Percentiles rank a stretch among this genome's conserved stretches.
Conservation (phyloP, 2,329 filamentous ascomycete genomes). For the Hypoxylon sp. region DNA sequence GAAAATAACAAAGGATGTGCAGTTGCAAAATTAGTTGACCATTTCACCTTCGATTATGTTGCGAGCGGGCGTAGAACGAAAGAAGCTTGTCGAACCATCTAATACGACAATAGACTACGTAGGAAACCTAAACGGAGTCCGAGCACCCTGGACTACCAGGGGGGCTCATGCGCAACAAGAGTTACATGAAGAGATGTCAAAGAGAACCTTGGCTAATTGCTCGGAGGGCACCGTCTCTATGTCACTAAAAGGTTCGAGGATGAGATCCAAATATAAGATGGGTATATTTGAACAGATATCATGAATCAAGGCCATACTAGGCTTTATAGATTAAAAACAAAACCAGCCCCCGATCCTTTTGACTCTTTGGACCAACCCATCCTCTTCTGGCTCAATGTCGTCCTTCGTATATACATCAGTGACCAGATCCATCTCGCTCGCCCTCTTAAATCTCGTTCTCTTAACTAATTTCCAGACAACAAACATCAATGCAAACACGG, state of each 20-base stretch:
- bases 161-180: background rate
- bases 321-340: conserved; percentile 36
- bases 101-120: background rate
- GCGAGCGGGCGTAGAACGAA: background rate
- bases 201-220: background rate
- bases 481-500: conserved; percentile 70
- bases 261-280: conserved; percentile 1
- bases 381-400: conserved; percentile 51
- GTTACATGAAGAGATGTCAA: background rate
- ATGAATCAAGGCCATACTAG: background rate
- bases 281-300: conserved; percentile 19
- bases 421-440: conserved; percentile 66
- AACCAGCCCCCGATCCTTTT: conserved; percentile 46
- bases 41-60: background rate
- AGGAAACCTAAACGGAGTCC: background rate
- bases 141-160: background rate
- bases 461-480: conserved; percentile 68
- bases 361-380: conserved; percentile 47
- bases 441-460: conserved; percentile 62
- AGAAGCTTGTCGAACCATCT: background rate
- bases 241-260: background rate
- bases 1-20: background rate
- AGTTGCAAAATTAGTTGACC: background rate
- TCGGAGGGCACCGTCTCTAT: background rate
- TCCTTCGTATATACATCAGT: conserved; percentile 61